Percentiles rank a stretch among this genome's conserved stretches.
Conservation (phyloP, 352 stramenopile genomes). For the Pythium periplocum region DNA sequence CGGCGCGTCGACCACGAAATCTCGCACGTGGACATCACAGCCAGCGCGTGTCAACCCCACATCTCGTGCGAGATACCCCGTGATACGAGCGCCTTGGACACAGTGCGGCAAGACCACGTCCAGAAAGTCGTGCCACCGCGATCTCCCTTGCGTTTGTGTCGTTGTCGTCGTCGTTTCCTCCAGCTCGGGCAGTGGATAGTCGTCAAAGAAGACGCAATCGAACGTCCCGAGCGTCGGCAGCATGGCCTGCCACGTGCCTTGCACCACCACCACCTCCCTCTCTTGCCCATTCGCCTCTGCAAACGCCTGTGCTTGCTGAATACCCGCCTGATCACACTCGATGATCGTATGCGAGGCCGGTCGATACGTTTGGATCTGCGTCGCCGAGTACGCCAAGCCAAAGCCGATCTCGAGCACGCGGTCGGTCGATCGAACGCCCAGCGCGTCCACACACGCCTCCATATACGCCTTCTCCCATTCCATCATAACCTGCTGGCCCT, state of each 20-base stretch:
- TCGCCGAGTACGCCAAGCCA: conserved; percentile 74
- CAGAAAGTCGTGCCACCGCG: conserved; percentile 71
- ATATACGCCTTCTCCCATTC: conserved; percentile 84
- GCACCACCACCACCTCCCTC: conserved; percentile 33
- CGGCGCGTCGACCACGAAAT: conserved; percentile 30
- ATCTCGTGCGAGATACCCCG: conserved; percentile 55
- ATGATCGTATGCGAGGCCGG: conserved; percentile 68
- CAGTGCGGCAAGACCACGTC: conserved; percentile 45
- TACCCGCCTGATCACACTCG: conserved; percentile 64
- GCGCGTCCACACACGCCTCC: conserved; percentile 57
- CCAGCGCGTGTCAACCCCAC: conserved; percentile 43
- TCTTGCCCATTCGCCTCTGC: conserved; percentile 13
- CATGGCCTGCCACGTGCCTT: conserved; percentile 64
- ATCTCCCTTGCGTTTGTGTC: conserved; percentile 6
- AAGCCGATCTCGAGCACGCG: conserved; percentile 86
- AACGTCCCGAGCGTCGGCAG: conserved; percentile 50
- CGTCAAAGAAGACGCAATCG: conserved; percentile 82
- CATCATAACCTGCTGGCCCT: conserved; percentile 87
- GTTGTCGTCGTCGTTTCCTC: conserved; percentile 14
- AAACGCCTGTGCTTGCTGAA: conserved; percentile 45
- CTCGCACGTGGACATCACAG: conserved; percentile 25
- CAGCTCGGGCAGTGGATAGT: conserved; percentile 68
- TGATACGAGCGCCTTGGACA: conserved; percentile 40
- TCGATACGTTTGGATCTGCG: conserved; percentile 51
- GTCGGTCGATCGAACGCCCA: conserved; percentile 36